Evolutionary conservation across 345 rosid species (phyloP), one percentile per base, ranked within the genome.

Genomic region (Conringia planisiliqua): DNA sequence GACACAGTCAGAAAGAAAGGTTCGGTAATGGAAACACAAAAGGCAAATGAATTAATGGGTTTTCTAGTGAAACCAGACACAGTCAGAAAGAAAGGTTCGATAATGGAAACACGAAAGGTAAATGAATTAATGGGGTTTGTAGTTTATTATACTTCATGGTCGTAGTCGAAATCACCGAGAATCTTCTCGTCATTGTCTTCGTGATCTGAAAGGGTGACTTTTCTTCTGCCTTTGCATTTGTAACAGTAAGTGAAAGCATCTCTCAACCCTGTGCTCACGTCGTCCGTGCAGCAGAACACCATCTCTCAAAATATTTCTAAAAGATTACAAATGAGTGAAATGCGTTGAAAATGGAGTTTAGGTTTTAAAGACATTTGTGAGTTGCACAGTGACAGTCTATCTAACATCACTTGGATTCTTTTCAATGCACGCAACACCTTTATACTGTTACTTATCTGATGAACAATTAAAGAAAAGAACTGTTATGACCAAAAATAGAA

Each of bases 331-430:
- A 44, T 18, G 12, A 59, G 27, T 47, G 43, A 27, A 66, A 66
- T 47, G 16, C 26, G 40, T 46, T 58, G 43, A 74, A 66, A 56
- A 22, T 22, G 46, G 38, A 7, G 32, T 62, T 61, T 16, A 47
- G 27, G 39, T 54, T 54, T 68, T 29, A 54, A 44, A 54, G 43
- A 62, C 26, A 43, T 24, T 8, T 35, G 7, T 62, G 43, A 54
- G 35, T 7, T 68, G 14, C 59, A 40, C 48, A 76, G 33, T 55
- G 80, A 76, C 80, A 70, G 75, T 63, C 58, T 54, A 76, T 54
- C 80, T 69, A 62, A 76, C 70, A 46, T 70, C 71, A 76, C 75
- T 70, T 70, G 33, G 59, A 39, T 69, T 76, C 12, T 70, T 76
- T 46, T 54, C 59, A 62, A 33, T 62, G 18, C 68, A 76, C 64